Evolutionary conservation across 257 asterid species (phyloP).

Genomic region (Thymus mandschuricus): DNA sequence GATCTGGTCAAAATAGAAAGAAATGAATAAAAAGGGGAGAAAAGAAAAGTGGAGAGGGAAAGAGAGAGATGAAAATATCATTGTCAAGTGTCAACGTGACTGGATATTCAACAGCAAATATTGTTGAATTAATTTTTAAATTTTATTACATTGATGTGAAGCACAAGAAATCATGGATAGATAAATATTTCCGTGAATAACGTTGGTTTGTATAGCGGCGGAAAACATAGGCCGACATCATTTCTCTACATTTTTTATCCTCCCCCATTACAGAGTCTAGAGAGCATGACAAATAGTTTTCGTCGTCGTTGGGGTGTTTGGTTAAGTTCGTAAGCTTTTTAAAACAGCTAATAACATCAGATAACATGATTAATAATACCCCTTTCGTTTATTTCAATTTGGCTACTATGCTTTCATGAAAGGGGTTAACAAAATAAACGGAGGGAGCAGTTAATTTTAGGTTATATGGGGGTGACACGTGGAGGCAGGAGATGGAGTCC

Average conservation of each 20-base stretch:
- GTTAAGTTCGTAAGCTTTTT: no score
- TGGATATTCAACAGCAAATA: no score
- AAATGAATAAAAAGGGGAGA: background rate
- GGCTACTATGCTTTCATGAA: no score
- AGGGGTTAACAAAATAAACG: no score
- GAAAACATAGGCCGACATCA: slow-evolving; percentile 1
- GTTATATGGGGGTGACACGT: slow-evolving; percentile 9
- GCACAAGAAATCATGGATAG: background rate
- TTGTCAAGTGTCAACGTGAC: background rate
- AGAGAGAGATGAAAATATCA: background rate
- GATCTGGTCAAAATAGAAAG: slow-evolving; percentile 16
- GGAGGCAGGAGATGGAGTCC: slow-evolving; percentile 18
- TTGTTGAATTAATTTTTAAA: background rate
- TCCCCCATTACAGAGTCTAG: no score
- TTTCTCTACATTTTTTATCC: background rate
- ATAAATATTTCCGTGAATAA: background rate
- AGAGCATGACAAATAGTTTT: no score
- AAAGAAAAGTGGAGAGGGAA: background rate
- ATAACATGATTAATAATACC: no score
- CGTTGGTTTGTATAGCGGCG: background rate
- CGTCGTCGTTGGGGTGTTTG: no score
- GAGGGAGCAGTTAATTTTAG: no score
- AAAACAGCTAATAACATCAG: no score
- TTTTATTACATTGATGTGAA: background rate
- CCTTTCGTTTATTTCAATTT: no score